Evolutionary conservation across 345 rosid genomes (phyloP).

Genomic region (Eucalyptus coolabah): DNA sequence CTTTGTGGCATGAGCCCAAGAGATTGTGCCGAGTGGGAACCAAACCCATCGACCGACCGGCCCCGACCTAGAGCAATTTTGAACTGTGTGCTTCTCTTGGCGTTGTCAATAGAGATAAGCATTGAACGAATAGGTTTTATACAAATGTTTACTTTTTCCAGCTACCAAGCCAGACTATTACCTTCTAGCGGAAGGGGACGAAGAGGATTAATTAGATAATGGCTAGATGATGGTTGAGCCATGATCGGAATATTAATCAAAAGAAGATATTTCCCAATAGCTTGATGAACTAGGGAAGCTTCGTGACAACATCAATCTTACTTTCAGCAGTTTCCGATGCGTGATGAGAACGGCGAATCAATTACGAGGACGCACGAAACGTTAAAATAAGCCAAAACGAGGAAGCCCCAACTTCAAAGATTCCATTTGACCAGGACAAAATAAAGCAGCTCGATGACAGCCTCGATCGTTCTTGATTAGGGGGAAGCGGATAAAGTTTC

Average conservation of each 20-base stretch:
- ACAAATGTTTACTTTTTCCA: neutral
- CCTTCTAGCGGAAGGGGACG: neutral
- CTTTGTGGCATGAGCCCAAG: neutral
- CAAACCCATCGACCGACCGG: neutral
- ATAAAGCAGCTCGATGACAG: neutral
- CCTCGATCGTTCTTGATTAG: neutral
- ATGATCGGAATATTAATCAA: neutral
- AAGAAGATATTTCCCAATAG: neutral
- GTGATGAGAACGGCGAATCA: neutral
- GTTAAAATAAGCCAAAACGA: neutral
- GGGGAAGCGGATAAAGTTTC: neutral
- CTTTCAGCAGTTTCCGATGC: neutral
- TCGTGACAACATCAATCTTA: neutral
- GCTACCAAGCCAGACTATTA: neutral
- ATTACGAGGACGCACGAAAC: neutral
- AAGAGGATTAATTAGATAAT: neutral
- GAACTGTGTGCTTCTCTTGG: neutral
- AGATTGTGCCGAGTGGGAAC: neutral
- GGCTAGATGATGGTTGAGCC: neutral
- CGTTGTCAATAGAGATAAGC: neutral
- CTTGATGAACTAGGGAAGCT: neutral
- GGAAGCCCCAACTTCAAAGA: neutral
- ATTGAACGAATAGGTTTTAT: neutral
- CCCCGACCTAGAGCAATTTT: neutral
- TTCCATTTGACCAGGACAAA: neutral